Base-by-base conservation (phyloP, 768 basidiomycete genomes). In the Pisolithus microcarpus region DNA sequence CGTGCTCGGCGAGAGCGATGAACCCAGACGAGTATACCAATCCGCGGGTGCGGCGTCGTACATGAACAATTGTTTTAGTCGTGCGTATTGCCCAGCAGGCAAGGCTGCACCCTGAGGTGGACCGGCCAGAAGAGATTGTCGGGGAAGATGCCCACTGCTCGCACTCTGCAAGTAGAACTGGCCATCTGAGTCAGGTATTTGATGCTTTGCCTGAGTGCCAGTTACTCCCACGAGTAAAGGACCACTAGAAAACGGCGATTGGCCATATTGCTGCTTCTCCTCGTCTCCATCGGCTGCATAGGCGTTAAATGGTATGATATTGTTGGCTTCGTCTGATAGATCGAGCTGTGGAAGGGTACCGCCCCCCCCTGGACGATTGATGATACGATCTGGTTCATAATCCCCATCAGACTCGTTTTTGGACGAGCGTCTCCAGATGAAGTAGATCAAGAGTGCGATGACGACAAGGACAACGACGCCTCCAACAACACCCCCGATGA, bases 351-450 rank as follows among this genome's bases (percentile, higher is more conserved):
- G 65, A 16, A 67, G 58, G 0, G 61, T 67, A 38, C 56, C 59
- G 15, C 60, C 64, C 5, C 59, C 57, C 23, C 46, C 63, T 18
- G 16, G 37, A 34, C 65, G 66, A 10, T 59, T 60, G 2, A 67
- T 53, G 38, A 76, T 68, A 5, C 68, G 70, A 52, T 76, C 76
- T 0, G 75, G 76, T 37, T 76, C 76, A 51, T 76, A 76, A 64
- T 76, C 67, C 46, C 76, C 75, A 49, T 76, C 75, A 43, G 76
- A 77, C 26, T 76, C 75, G 49, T 74, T 69, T 34, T 55, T 57
- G 44, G 8, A 26, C 26, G 26, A 26, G 5, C 5, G 26, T 5
- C 5, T 26, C 26, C 26, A 2, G 26, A 26, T 26, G 26, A 26
- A 26, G 26, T 26, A 26, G 26, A 26, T 26, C 26, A 26, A 26